These are phyloP conservation scores for Saccharomycopsis malanga DNA, from an alignment of 805 yeast genomes.

Conservation along the genomic window DNA sequence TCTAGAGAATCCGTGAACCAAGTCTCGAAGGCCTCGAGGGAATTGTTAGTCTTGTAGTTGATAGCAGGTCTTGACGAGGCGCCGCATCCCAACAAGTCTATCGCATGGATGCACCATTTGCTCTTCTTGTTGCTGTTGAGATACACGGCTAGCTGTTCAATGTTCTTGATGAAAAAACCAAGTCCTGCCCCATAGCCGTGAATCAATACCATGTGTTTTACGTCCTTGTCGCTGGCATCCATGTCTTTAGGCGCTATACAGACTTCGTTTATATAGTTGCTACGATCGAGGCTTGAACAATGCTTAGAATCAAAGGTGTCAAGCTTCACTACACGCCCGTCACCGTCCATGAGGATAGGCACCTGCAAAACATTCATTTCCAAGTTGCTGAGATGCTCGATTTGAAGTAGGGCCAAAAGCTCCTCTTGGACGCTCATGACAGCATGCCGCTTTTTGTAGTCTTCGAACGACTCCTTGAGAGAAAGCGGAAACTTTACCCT, in stretches of 20 bases:
- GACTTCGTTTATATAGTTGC: conserved; percentile 65
- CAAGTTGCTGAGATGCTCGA: conserved; percentile 31
- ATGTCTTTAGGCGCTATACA: conserved; percentile 44
- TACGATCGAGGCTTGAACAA: not conserved
- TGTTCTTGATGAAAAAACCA: conserved; percentile 75
- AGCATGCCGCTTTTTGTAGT: conserved; percentile 37
- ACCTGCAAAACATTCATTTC: conserved; percentile 32
- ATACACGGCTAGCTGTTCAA: conserved; percentile 41
- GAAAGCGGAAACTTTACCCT: conserved; percentile 45
- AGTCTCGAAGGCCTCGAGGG: conserved; percentile 26
- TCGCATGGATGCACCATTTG: conserved; percentile 72
- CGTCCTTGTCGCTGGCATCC: conserved; percentile 23
- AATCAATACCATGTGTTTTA: conserved; percentile 57
- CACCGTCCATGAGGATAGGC: conserved; percentile 24
- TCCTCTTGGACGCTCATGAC: conserved; percentile 41
- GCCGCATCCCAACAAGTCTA: conserved; percentile 89
- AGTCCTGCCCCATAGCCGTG: conserved; percentile 97
- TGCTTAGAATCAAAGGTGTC: conserved; percentile 19
- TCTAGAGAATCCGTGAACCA: conserved; percentile 50
- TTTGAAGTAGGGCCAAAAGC: conserved; percentile 39
- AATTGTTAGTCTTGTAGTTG: conserved; percentile 18
- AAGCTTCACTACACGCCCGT: conserved; percentile 32
- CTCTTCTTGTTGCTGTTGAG: conserved; percentile 25
- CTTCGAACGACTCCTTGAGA: conserved; percentile 43
- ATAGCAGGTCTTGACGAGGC: conserved; percentile 77